Conservation (phyloP, 2,329 filamentous ascomycete genomes). For the Fusarium mundagurra region DNA sequence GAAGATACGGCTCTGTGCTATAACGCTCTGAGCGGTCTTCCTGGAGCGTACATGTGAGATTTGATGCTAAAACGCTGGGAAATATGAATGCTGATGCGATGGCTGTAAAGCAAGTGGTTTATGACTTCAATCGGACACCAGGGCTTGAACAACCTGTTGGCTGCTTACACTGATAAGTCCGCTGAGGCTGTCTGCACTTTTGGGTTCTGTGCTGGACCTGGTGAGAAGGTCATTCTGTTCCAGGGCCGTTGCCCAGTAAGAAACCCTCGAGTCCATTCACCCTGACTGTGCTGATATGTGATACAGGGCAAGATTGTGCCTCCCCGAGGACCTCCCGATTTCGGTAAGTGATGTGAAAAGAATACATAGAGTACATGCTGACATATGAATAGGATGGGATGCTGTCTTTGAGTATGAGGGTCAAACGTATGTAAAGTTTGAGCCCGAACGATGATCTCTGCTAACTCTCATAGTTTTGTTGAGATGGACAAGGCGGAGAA, state of each 20-base stretch:
- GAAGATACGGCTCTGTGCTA: conserved; percentile 98
- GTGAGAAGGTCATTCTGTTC: conserved; percentile 85
- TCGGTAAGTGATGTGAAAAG: conserved; percentile 67
- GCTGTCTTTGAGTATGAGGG: conserved; percentile 94
- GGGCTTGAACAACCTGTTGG: conserved; percentile 89
- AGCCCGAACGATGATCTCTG: not conserved
- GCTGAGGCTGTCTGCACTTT: conserved; percentile 97
- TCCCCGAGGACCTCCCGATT: conserved; percentile 79
- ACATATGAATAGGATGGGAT: conserved; percentile 79
- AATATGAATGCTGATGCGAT: conserved; percentile 9
- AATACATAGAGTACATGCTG: not conserved
- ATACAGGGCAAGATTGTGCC: conserved; percentile 79
- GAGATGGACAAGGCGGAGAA: conserved; percentile 92
- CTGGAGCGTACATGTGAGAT: conserved; percentile 91
- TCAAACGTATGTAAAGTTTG: conserved; percentile 68
- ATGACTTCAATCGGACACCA: conserved; percentile 82
- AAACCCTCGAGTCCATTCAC: not conserved
- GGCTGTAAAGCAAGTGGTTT: conserved; percentile 86
- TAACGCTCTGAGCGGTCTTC: conserved; percentile 87
- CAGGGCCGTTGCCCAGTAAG: conserved; percentile 86
- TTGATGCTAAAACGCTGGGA: not conserved
- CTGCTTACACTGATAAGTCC: conserved; percentile 88
- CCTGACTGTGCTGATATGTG: not conserved
- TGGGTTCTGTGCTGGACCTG: conserved; percentile 87
- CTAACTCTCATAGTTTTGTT: conserved; percentile 68